These are phyloP conservation scores for Schoenoplectus triqueter DNA, from an alignment of 202 grass and related monocot species.

Conservation along the genomic window DNA sequence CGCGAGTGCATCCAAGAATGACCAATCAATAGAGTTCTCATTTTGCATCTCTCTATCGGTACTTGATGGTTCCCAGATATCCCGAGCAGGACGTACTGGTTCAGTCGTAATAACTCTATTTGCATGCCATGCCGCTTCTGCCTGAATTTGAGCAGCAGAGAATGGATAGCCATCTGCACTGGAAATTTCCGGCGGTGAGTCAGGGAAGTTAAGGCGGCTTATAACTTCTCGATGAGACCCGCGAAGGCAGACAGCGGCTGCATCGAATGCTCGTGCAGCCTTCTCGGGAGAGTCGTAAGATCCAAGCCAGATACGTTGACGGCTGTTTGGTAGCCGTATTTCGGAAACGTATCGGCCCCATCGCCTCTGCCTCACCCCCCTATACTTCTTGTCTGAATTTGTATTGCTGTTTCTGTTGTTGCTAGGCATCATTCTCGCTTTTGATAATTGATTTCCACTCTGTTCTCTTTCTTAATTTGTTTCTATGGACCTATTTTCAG, in stretches of 20 bases:
- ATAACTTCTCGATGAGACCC: constrained; percentile 42
- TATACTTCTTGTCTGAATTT: constrained; percentile 45
- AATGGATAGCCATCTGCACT: constrained; percentile 27
- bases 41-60: constrained; percentile 11
- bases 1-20: constrained; percentile 53
- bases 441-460: not conserved
- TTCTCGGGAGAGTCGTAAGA: constrained; percentile 71
- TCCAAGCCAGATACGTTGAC: constrained; percentile 71
- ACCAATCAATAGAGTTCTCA: constrained; percentile 61
- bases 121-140: constrained; percentile 49
- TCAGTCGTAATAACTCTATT: not conserved
- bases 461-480: not conserved
- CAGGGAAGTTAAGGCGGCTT: constrained; percentile 61
- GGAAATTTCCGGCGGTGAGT: constrained; percentile 46
- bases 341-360: constrained; percentile 79
- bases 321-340: constrained; percentile 79
- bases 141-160: constrained; percentile 49
- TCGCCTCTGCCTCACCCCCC: constrained; percentile 60
- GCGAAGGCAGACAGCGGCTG: constrained; percentile 66
- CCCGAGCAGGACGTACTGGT: not conserved
- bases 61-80: not conserved
- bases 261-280: constrained; percentile 74
- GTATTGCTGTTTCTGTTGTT: not conserved
- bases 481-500: not conserved
- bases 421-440: constrained; percentile 16